Conservation (phyloP, 768 basidiomycete genomes). For the Naematelia encephala region DNA sequence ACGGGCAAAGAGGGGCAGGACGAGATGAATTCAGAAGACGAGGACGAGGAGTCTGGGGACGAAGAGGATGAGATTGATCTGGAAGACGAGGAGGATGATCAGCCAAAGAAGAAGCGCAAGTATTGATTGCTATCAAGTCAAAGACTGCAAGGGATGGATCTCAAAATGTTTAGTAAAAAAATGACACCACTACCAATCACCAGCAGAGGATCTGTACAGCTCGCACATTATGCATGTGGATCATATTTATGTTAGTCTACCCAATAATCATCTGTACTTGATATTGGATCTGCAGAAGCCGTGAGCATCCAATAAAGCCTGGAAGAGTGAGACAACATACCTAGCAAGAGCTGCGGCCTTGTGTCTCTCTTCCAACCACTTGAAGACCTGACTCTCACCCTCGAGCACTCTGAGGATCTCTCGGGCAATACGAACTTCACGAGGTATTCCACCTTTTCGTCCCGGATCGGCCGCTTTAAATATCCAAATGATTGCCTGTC, state of each 20-base stretch:
- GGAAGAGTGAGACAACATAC: constrained; percentile 24
- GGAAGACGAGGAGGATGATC: constrained; percentile 38
- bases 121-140: neutral
- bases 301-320: too few species aligned
- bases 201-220: neutral
- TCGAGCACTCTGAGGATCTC: constrained; percentile 71
- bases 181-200: neutral
- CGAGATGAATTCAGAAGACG: constrained; percentile 25
- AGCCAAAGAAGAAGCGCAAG: constrained; percentile 38
- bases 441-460: constrained; percentile 57
- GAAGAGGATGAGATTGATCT: constrained; percentile 43
- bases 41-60: constrained; percentile 41
- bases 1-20: constrained; percentile 31
- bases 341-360: constrained; percentile 67
- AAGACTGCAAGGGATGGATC: constrained; percentile 4
- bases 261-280: constrained; percentile 1
- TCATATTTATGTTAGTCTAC: neutral
- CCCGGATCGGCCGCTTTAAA: constrained; percentile 61
- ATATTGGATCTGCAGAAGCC: constrained; percentile 16
- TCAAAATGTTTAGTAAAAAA: too few species aligned
- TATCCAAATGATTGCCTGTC: constrained; percentile 69
- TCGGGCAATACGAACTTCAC: constrained; percentile 68
- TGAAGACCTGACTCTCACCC: constrained; percentile 59
- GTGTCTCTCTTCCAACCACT: constrained; percentile 64
- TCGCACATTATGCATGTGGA: neutral